Percentiles rank a stretch among this genome's conserved stretches.
phyloP scores from a whole-genome alignment of 306 rosid genomes.

The Alnus rubra region DNA sequence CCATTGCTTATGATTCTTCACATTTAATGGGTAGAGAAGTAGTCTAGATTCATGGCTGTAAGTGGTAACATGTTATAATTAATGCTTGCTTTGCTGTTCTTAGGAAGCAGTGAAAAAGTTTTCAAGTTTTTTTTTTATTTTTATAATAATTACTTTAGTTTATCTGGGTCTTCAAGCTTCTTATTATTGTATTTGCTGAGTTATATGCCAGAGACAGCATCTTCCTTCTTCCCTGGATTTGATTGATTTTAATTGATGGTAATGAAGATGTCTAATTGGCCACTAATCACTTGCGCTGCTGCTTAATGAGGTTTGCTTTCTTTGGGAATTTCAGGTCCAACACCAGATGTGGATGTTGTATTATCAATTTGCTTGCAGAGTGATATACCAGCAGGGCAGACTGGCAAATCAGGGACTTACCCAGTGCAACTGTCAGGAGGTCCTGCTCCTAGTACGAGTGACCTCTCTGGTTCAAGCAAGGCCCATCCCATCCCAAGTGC shows the following conservation, averaged over 20 bases:
- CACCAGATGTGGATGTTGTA: slow-evolving; percentile 81
- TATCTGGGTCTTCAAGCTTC: too few relatives aligned
- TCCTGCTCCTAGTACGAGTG: slow-evolving; percentile 68
- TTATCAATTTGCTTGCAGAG: slow-evolving; percentile 88
- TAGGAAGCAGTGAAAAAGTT: too few relatives aligned
- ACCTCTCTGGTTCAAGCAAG: slow-evolving; percentile 84
- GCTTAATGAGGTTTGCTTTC: slow-evolving; percentile 24
- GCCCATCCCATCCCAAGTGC: slow-evolving; percentile 62
- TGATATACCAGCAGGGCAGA: slow-evolving; percentile 53
- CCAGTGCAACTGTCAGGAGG: slow-evolving; percentile 44
- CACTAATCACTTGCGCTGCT: not conserved
- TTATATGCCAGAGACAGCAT: too few relatives aligned
- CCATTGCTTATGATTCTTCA: not conserved
- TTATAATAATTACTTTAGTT: too few relatives aligned
- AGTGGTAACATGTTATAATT: not conserved
- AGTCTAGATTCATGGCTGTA: not conserved
- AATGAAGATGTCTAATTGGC: not conserved
- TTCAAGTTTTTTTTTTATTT: too few relatives aligned
- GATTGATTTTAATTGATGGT: not conserved
- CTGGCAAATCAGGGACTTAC: slow-evolving; percentile 47
- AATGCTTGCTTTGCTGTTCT: not conserved
- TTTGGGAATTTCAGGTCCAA: slow-evolving; percentile 69
- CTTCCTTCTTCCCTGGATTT: not conserved
- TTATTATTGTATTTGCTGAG: too few relatives aligned
- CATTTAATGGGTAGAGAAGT: not conserved